Evolutionary conservation across 164 flowering plant genomes (phyloP), one percentile per base, ranked within the genome.

Genomic region (Pachysandra terminalis): DNA sequence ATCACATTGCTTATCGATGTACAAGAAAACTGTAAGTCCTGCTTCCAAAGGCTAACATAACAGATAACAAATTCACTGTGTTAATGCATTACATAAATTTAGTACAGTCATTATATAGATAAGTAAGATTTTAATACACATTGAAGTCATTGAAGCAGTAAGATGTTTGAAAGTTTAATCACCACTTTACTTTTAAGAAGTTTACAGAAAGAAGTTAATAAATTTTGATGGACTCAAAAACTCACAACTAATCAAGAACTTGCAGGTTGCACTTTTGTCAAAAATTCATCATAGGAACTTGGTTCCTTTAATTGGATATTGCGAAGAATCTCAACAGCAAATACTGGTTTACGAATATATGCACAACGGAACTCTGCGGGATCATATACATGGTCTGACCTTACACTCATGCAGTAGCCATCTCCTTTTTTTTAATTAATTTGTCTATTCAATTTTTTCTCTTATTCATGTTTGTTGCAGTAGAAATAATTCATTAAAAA

Each of bases 201-300:
- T 45, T 45, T 32, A 32, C 37, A 5, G 2, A 15, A 45, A 10
- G 51, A 5, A 45, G 51, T 45, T 5, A 45, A 45, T 15, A 45
- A 15, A 15, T 45, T 15, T 12, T 45, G 1, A 45, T 45, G 1
- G 1, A 15, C 51, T 32, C 51, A 45, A 10, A 15, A 15, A 3
- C 1, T 45, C 17, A 45, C 63, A 59, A 61, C 56, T 73, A 23
- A 67, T 56, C 68, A 51, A 65, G 58, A 26, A n/a, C 53, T 75
- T 83, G 67, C 90, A 93, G 98, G 96, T 95, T 71, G 85, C 96
- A 13, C 88, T 92, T 53, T 78, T 95, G 77, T 95, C 99, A 60
- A 85, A 96, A 77, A 90, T 95, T 80, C 99, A 92, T 71, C 99
- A 95, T 65, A 84, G 96, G 66, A 90, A 92, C 70, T 83, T 95